A percentile compares a stretch with the other conserved stretches of the same genome.
Evolutionary conservation across 257 asterid genomes (phyloP).

Genomic region (Ilex aquifolium): DNA sequence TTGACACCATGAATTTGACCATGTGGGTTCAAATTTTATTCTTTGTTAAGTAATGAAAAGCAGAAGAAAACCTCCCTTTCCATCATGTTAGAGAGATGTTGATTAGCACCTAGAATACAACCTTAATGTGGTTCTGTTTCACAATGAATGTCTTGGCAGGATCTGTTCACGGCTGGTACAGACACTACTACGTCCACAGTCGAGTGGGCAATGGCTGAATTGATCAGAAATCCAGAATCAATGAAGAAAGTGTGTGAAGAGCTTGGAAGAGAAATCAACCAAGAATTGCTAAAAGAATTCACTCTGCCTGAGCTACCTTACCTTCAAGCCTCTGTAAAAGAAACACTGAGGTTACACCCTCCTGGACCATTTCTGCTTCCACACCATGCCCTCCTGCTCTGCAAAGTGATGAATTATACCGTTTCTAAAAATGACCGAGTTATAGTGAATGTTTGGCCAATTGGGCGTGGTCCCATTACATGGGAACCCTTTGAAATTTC

Average conservation of each 20-base stretch:
- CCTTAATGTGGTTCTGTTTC: no score
- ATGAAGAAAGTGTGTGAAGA: constrained; percentile 17
- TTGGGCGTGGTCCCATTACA: constrained; percentile 28
- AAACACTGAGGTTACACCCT: constrained; percentile 48
- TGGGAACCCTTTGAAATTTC: constrained; percentile 39
- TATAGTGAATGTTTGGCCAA: constrained; percentile 30
- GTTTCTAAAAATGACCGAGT: constrained; percentile 30
- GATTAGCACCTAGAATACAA: no score
- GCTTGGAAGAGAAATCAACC: constrained; percentile 13
- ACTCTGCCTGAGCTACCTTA: constrained; percentile 17
- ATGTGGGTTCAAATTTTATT: no score
- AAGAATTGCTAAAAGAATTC: constrained; percentile 10
- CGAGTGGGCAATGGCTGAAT: constrained; percentile 32
- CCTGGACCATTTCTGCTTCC: constrained; percentile 37
- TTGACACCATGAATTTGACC: no score
- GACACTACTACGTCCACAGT: constrained; percentile 39
- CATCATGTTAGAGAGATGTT: no score
- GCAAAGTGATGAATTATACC: constrained; percentile 28
- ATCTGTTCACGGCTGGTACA: constrained; percentile 32
- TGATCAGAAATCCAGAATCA: constrained; percentile 17
- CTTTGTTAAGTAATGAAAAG: no score
- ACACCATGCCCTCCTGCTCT: constrained; percentile 27
- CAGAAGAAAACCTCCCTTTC: no score
- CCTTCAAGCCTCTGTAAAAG: constrained; percentile 36
- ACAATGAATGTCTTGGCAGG: constrained; percentile 7